Conservation (phyloP, 257 asterid species). For the Ligustrum vulgare region DNA sequence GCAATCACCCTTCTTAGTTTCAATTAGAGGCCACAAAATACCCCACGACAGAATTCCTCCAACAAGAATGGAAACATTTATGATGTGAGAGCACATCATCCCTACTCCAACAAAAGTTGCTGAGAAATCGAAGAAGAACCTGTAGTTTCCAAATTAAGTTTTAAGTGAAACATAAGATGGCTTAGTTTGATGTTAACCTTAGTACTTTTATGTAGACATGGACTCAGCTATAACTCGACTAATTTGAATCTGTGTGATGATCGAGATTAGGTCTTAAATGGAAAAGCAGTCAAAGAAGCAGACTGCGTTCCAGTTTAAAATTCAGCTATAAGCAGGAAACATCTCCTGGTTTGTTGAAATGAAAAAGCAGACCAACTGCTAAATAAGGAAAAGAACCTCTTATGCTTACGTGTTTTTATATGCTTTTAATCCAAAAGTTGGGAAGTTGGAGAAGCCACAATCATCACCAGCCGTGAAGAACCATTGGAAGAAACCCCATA, state of each 20-base stretch:
- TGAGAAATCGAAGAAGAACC: slow-evolving; percentile 73
- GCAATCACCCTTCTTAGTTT: too few relatives aligned
- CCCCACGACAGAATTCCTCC: slow-evolving; percentile 81
- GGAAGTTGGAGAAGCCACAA: slow-evolving; percentile 64
- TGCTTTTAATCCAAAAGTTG: slow-evolving; percentile 68
- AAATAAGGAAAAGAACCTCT: background rate
- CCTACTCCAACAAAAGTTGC: slow-evolving; percentile 75
- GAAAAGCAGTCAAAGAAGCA: background rate
- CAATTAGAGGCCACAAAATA: slow-evolving; percentile 58
- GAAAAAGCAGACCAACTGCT: background rate
- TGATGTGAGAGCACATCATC: slow-evolving; percentile 68
- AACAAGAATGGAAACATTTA: slow-evolving; percentile 50
- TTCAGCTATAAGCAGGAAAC: too few relatives aligned
- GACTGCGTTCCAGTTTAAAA: background rate
- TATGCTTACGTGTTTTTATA: slow-evolving; percentile 39
- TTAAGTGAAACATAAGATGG: background rate
- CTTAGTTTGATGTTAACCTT: too few relatives aligned
- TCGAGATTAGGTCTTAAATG: background rate
- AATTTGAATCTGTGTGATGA: background rate
- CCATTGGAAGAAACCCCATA: slow-evolving; percentile 87
- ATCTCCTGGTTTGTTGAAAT: background rate
- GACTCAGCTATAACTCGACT: background rate
- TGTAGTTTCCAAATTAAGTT: slow-evolving; percentile 21
- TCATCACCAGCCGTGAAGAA: slow-evolving; percentile 58
- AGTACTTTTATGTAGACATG: background rate